phyloP scores from a whole-genome alignment of 1,139 yeast genomes.

The Lodderomyces orthopsilosis region DNA sequence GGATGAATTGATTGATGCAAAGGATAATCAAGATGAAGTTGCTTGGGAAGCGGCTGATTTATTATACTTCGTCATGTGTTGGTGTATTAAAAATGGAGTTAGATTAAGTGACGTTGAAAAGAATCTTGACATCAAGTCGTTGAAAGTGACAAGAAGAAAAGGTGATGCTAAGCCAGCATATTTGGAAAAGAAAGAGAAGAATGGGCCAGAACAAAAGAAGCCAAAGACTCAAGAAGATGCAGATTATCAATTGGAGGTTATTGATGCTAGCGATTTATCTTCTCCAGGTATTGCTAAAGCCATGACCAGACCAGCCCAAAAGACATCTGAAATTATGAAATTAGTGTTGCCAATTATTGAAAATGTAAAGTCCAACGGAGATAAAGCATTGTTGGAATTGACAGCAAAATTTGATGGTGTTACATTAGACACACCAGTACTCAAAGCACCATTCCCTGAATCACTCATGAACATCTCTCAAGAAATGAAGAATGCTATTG shows the following conservation, averaged over 20 bases:
- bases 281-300: constrained; percentile 54
- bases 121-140: constrained; percentile 77
- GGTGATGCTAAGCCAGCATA: constrained; percentile 93
- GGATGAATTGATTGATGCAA: constrained; percentile 89
- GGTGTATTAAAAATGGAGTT: constrained; percentile 81
- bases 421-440: constrained; percentile 62
- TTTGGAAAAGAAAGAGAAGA: constrained; percentile 17
- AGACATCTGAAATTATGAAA: constrained; percentile 87
- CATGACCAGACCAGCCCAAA: constrained; percentile 85
- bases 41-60: constrained; percentile 99
- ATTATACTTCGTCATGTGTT: constrained; percentile 85
- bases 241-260: constrained; percentile 57
- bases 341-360: constrained; percentile 87
- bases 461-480: constrained; percentile 71
- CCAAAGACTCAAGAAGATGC: constrained; percentile 9
- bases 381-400: constrained; percentile 77
- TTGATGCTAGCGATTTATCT: constrained; percentile 38
- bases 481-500: constrained; percentile 83
- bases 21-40: constrained; percentile 54
- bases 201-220: constrained; percentile 12
- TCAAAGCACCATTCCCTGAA: constrained; percentile 83
- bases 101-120: constrained; percentile 75
- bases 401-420: constrained; percentile 93
- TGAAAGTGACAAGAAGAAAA: constrained; percentile 86
- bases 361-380: constrained; percentile 75